Conservation (phyloP, 345 rosid species). For the Pelargonium nanum region DNA sequence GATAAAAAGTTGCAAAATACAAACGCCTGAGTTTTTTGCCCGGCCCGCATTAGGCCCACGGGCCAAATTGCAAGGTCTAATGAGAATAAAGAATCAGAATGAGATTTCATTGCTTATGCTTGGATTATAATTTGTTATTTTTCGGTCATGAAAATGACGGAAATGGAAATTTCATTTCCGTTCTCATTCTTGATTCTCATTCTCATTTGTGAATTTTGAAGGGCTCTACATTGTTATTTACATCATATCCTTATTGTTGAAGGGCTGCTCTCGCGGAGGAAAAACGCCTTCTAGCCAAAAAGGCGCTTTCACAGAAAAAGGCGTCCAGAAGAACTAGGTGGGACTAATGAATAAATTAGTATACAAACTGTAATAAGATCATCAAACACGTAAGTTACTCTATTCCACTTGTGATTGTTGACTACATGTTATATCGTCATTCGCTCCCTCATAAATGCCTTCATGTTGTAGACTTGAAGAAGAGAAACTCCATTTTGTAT, state of each 20-base stretch:
- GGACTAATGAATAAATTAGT: slow-evolving; percentile 28
- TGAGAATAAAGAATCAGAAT: background rate
- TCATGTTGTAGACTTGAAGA: too few species aligned
- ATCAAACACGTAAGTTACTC: background rate
- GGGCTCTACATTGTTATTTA: background rate
- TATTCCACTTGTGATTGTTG: background rate
- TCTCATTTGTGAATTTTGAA: background rate
- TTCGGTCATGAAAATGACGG: too few species aligned
- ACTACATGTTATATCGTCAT: too few species aligned
- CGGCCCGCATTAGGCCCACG: too few species aligned
- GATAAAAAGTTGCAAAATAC: too few species aligned
- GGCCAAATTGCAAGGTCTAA: too few species aligned
- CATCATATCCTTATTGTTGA: slow-evolving; percentile 7
- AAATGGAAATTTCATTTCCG: too few species aligned
- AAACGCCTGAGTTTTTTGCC: too few species aligned
- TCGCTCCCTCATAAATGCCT: too few species aligned
- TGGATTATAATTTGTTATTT: background rate
- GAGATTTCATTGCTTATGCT: background rate
- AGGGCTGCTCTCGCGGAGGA: slow-evolving; percentile 89
- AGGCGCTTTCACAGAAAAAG: slow-evolving; percentile 70
- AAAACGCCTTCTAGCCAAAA: slow-evolving; percentile 67
- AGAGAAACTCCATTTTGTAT: too few species aligned
- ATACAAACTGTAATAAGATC: background rate
- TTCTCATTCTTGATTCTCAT: too few species aligned
- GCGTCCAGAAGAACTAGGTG: slow-evolving; percentile 75